Conservation (phyloP, 805 yeast species). For the Monosporozyma servazzii region DNA sequence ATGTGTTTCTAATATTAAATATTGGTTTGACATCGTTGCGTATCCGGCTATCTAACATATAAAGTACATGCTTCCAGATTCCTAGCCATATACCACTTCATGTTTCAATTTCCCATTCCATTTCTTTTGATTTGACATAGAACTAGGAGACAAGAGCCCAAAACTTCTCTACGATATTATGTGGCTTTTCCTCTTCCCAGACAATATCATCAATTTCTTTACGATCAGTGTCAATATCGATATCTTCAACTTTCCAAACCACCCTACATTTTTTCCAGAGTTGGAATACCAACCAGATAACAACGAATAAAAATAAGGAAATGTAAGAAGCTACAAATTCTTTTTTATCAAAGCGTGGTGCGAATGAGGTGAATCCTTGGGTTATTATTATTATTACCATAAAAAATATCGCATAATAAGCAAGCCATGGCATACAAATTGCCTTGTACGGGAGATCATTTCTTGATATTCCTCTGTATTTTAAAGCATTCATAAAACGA, state of each 20-base stretch:
- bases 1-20: too few relatives aligned
- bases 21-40: too few relatives aligned
- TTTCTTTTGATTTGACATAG: neutral
- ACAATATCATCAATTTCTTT: constrained; percentile 28
- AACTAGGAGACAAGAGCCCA: neutral
- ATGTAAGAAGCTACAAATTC: constrained; percentile 60
- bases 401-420: constrained; percentile 49
- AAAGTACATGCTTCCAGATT: too few relatives aligned
- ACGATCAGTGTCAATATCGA: constrained; percentile 46
- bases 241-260: constrained; percentile 26
- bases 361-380: constrained; percentile 61
- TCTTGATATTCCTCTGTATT: constrained; percentile 49
- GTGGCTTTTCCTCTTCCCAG: constrained; percentile 27
- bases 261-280: constrained; percentile 40
- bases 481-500: constrained; percentile 55
- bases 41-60: too few relatives aligned
- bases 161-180: constrained; percentile 29
- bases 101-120: too few relatives aligned
- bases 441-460: constrained; percentile 65
- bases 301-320: constrained; percentile 52
- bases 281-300: constrained; percentile 46
- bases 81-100: too few relatives aligned
- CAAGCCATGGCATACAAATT: constrained; percentile 48
- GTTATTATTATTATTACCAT: constrained; percentile 50
- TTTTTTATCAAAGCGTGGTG: constrained; percentile 37